Percentiles rank a stretch among this genome's conserved stretches.
phyloP scores from a whole-genome alignment of 305 asterid genomes.

The Rubia peregrina region DNA sequence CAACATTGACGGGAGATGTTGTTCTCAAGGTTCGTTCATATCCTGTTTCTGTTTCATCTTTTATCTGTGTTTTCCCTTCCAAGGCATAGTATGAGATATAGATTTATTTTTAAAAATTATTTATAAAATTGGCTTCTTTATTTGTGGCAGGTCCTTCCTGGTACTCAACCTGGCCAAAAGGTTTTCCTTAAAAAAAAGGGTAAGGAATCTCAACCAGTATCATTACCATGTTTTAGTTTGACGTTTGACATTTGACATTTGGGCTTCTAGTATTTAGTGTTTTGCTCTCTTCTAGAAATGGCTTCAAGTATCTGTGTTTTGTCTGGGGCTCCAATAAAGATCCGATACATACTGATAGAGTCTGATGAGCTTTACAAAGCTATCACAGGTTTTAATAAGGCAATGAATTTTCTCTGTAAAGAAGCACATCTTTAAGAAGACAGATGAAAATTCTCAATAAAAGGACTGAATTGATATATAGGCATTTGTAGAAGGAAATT shows the following conservation, averaged over 20 bases:
- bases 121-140: background rate
- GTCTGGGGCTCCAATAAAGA: background rate
- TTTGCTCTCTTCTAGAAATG: background rate
- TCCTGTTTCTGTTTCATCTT: background rate
- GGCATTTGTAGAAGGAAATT: background rate
- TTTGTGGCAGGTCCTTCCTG: conserved; percentile 70
- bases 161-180: conserved; percentile 97
- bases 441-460: background rate
- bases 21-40: conserved; percentile 73
- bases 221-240: conserved; percentile 5
- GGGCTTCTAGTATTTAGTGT: background rate
- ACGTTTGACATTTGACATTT: background rate
- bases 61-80: background rate
- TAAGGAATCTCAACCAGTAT: conserved; percentile 19
- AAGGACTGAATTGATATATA: background rate
- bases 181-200: conserved; percentile 86
- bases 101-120: background rate
- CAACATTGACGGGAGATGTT: conserved; percentile 93
- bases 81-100: no score
- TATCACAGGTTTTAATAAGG: background rate
- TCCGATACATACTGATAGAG: background rate
- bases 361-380: background rate
- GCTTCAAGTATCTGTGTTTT: background rate
- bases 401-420: background rate
- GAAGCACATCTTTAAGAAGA: background rate